Evolutionary conservation across 176 grass and related monocot genomes (phyloP).

Genomic region (Urochloa ruziziensis): DNA sequence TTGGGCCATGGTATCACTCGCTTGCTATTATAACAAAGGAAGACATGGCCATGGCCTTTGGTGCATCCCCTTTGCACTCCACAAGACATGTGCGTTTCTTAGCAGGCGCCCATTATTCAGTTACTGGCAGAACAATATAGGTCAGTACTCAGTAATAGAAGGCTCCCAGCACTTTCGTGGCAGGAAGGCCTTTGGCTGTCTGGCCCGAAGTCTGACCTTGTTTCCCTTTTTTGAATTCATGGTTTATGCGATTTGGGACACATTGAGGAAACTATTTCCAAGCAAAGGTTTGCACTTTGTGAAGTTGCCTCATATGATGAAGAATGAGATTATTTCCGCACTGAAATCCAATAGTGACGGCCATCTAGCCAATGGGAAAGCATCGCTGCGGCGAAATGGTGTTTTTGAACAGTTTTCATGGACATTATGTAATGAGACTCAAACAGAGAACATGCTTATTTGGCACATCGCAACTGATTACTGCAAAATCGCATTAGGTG

Average conservation of each 20-base stretch:
- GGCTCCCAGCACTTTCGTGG: background rate
- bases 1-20: background rate
- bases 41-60: background rate
- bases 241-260: background rate
- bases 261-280: background rate
- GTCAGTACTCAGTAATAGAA: background rate
- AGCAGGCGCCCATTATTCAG: background rate
- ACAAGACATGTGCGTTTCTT: background rate
- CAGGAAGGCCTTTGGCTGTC: background rate
- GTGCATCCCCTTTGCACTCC: background rate
- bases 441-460: background rate
- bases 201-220: background rate
- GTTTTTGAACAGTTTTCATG: background rate
- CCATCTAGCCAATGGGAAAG: background rate
- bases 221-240: background rate
- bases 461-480: constrained; percentile 20
- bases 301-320: background rate
- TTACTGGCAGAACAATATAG: background rate
- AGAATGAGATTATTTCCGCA: background rate
- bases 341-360: background rate
- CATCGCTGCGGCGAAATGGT: background rate
- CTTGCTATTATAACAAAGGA: background rate
- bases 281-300: background rate
- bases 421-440: background rate
- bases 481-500: background rate